Base-by-base conservation (phyloP, 805 yeast species). In the Lipomyces sp. region DNA sequence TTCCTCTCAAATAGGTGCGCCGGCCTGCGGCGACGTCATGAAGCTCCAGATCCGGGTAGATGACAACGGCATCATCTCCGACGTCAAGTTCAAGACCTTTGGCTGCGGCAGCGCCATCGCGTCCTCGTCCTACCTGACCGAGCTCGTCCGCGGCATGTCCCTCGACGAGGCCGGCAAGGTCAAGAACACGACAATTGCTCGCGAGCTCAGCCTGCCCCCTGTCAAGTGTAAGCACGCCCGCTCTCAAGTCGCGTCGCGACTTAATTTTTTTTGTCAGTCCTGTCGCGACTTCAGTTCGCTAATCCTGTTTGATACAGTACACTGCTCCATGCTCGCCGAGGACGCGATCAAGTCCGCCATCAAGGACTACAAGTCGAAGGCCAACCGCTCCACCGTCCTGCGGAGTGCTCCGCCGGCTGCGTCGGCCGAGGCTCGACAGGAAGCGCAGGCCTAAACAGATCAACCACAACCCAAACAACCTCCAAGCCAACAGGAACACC, bases 31-130 rank as follows among this genome's bases (percentile, higher is more conserved):
- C 49, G 98, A 93, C 74, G 98, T 93, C 39, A 93, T 93, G 96
- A 84, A 95, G 72, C 77, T 93, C 59, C 98, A 93, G 70, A 93
- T 93, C 65, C 81, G 90, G 68, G 98, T 93, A 8, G 97, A 90
- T 63, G 82, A 78, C 50, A 81, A 95, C 22, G 98, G 98, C 1
- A 76, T 86, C 47, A 93, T 93, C 61, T 82, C 86, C 68, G 96
- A 93, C 68, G 98, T 91, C 57, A 91, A 89, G 70, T 93, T 93
- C 73, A 93, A 93, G 79, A 93, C 98, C 3, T 93, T 93, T 73
- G 98, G 98, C n/a, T 93, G 98, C 69, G 98, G 98, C 39, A 82
- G 93, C 2, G 98, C 98, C 45, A 93, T 93, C 68, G 98, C 98
- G 1, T 86, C 95, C 2, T 85, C 95, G 8, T 86, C 96, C 1